These are phyloP conservation scores for Pisolithus marmoratus DNA, from an alignment of 768 basidiomycete species.

Conservation along the genomic window DNA sequence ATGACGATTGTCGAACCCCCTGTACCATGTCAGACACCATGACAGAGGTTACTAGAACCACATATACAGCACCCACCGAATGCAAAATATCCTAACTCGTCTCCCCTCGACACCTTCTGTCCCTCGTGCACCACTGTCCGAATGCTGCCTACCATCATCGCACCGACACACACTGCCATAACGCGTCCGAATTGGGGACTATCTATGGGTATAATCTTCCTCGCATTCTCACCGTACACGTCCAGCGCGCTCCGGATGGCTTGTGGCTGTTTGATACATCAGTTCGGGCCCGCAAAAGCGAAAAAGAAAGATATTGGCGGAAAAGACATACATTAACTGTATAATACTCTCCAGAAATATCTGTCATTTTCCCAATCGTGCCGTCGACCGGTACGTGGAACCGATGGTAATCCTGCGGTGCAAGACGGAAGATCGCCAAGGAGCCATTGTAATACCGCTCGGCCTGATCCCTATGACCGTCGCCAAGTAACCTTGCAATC, in stretches of 20 bases:
- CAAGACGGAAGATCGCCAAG: constrained; percentile 84
- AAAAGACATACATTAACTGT: constrained; percentile 75
- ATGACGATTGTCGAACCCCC: constrained; percentile 91
- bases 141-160: constrained; percentile 96
- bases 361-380: constrained; percentile 71
- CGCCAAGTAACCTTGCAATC: constrained; percentile 72
- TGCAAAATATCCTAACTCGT: constrained; percentile 93
- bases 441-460: constrained; percentile 76
- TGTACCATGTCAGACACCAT: constrained; percentile 21
- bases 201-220: constrained; percentile 90
- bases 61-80: constrained; percentile 59
- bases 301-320: no score
- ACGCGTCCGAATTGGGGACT: constrained; percentile 86
- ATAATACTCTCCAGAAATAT: constrained; percentile 90
- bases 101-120: constrained; percentile 69
- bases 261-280: constrained; percentile 56
- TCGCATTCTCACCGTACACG: constrained; percentile 90
- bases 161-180: constrained; percentile 87
- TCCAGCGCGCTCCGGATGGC: constrained; percentile 87
- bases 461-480: constrained; percentile 62
- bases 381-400: constrained; percentile 90
- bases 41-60: neutral
- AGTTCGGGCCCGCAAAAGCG: neutral
- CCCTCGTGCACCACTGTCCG: constrained; percentile 83
- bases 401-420: constrained; percentile 94